Percentiles rank a stretch among this genome's conserved stretches.
Evolutionary conservation across 2,329 filamentous ascomycete genomes (phyloP).

Genomic region (Ascochyta koolunga): DNA sequence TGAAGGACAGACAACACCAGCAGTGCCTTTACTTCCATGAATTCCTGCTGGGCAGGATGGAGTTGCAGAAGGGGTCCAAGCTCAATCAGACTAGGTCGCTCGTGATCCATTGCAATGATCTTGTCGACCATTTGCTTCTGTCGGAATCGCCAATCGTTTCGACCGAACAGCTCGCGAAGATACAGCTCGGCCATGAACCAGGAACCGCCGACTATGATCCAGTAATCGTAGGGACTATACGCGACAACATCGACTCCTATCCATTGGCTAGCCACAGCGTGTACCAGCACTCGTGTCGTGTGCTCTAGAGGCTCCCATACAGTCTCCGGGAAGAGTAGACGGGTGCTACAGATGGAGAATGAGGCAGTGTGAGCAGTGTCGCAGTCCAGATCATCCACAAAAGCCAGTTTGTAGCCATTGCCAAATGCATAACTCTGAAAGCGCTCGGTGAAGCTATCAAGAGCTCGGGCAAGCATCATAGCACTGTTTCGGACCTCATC

Average conservation of each 20-base stretch:
- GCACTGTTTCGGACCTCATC: conserved; percentile 88
- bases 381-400: conserved; percentile 84
- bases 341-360: conserved; percentile 84
- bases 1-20: conserved; percentile 94
- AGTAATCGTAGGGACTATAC: conserved; percentile 78
- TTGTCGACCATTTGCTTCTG: conserved; percentile 84
- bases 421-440: conserved; percentile 88
- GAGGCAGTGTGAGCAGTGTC: conserved; percentile 81
- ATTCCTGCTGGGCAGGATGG: conserved; percentile 85
- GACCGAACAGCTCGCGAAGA: conserved; percentile 87
- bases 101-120: conserved; percentile 80
- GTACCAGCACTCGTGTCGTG: conserved; percentile 78
- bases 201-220: conserved; percentile 87
- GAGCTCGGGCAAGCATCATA: conserved; percentile 77
- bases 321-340: conserved; percentile 81
- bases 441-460: conserved; percentile 88
- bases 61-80: conserved; percentile 79
- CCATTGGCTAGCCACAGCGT: conserved; percentile 89
- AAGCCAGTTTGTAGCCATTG: conserved; percentile 88
- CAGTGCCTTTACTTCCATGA: conserved; percentile 88
- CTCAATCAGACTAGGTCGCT: conserved; percentile 80
- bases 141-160: conserved; percentile 91
- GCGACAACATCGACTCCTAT: conserved; percentile 91
- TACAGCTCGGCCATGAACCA: conserved; percentile 96
- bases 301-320: conserved; percentile 86